Percentiles rank a stretch among this genome's conserved stretches.
Conservation (phyloP, 192 early-diverging fungal genomes). For the Mortierella hygrophila region DNA sequence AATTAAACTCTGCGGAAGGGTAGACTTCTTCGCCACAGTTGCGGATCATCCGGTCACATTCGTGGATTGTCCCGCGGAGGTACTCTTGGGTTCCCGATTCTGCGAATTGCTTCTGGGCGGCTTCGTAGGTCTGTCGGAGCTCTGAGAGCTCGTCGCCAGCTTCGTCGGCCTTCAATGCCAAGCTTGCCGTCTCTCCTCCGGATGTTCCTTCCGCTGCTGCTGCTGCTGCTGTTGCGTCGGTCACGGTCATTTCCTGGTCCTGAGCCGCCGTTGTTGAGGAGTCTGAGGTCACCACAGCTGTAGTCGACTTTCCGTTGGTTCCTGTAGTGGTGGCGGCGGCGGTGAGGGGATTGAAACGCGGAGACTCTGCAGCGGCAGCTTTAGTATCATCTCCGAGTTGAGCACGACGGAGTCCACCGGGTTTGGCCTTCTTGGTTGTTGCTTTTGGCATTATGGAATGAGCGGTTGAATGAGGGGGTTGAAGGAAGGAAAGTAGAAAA, state of each 20-base stretch:
- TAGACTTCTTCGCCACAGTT: constrained; percentile 59
- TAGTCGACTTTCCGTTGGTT: background rate
- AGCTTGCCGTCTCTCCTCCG: constrained; percentile 38
- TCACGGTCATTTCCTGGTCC: constrained; percentile 25
- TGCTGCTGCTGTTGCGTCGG: background rate
- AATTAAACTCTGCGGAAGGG: constrained; percentile 58
- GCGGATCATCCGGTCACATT: constrained; percentile 66
- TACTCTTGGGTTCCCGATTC: constrained; percentile 55
- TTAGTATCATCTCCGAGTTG: constrained; percentile 36
- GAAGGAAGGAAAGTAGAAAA: background rate
- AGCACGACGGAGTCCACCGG: constrained; percentile 58
- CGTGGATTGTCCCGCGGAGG: constrained; percentile 65
- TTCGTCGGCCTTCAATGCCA: constrained; percentile 59
- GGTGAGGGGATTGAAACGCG: constrained; percentile 33
- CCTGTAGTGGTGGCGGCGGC: background rate
- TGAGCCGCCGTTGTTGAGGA: constrained; percentile 6
- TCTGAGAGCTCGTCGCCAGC: constrained; percentile 67
- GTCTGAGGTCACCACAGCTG: background rate
- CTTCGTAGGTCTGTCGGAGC: constrained; percentile 61
- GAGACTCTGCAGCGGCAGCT: background rate
- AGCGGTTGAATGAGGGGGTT: background rate
- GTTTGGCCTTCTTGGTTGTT: constrained; percentile 58
- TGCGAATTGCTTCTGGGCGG: constrained; percentile 60
- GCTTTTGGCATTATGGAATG: constrained; percentile 37
- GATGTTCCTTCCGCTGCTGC: background rate